These are phyloP conservation scores for Cyclostephanos invisitatus DNA, from an alignment of 108 stramenopile species.

Conservation along the genomic window DNA sequence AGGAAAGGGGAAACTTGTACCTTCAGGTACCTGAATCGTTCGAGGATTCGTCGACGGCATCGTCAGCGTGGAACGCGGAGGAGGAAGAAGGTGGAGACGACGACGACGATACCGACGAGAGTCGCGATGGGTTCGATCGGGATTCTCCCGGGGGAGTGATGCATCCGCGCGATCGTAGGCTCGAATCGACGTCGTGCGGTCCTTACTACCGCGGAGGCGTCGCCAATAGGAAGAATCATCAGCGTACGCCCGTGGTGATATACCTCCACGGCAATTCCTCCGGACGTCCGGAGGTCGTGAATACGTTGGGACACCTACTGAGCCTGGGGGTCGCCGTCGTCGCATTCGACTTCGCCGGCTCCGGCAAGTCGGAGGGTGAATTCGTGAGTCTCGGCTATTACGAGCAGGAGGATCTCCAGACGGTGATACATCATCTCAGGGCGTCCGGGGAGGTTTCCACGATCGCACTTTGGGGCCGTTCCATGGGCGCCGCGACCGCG, in stretches of 20 bases:
- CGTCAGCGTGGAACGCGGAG: not conserved
- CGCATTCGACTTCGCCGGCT: conserved; percentile 84
- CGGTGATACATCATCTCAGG: conserved; percentile 59
- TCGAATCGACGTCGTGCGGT: not conserved
- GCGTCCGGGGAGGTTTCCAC: conserved; percentile 47
- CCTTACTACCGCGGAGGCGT: not conserved
- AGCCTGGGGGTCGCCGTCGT: conserved; percentile 65
- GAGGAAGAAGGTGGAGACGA: not conserved
- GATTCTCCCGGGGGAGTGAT: not conserved
- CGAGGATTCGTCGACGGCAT: conserved; percentile 13
- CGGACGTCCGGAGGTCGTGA: conserved; percentile 87
- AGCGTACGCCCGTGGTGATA: conserved; percentile 70
- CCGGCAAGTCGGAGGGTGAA: conserved; percentile 77
- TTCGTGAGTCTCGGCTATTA: conserved; percentile 78
- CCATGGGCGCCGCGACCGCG: conserved; percentile 90
- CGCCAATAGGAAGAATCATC: not conserved
- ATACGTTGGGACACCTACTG: conserved; percentile 88
- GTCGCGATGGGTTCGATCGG: not conserved
- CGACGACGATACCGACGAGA: not conserved
- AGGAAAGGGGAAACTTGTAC: conserved; percentile 43
- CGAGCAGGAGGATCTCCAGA: conserved; percentile 76
- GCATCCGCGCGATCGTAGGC: not conserved
- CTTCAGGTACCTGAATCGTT: conserved; percentile 27
- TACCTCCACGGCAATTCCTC: conserved; percentile 95
- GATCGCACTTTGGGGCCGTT: conserved; percentile 86